Evolutionary conservation across 768 basidiomycete species (phyloP), one percentile per base, ranked within the genome.

Genomic region (Naganishia antarctica): DNA sequence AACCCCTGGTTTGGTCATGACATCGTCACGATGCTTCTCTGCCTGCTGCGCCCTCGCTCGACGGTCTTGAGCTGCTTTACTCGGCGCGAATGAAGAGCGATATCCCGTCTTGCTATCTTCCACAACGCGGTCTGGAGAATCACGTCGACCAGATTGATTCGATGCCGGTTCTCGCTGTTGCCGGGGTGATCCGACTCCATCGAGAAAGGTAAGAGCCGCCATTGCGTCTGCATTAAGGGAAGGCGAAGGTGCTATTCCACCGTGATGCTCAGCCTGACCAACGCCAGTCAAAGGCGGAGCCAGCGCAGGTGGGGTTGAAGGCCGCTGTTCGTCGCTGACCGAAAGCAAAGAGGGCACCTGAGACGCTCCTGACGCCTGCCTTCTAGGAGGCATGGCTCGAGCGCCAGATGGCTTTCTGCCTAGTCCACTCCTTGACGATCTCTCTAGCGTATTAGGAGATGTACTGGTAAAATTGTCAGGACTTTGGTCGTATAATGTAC

Each of bases 21-120:
- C 90, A 43, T 87, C 87, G 45, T 90, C 84, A 32, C 87, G 84
- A 0, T 89, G 90, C 47, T 84, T 87, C 72, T 90, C 87, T 69
- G 89, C 87, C 12, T 87, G 90, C 72, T 93, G 86, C 15, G 84
- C 82, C 73, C 88, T 89, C 8, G 89, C 88, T 70, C 88, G 87
- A 60, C 94, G 83, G 73, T 97, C 87, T 23, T 85, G 84, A 41
- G 91, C 91, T 68, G 87, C 85, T 71, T 84, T 88, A 18, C 88
- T 89, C 1, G 87, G 87, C 0, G 91, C 89, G 74, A 97, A 97
- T 3, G 93, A 91, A 0, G 91, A 93, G 60, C 85, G 85, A 79
- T 83, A 88, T 60, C 84, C 83, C 1, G 78, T 60, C 9, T 65
- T 61, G 23, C 40, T 21, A 13, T 57, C 34, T 26, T 37, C 53